These are phyloP conservation scores for Rhizopus microsporus DNA, from an alignment of 371 early-diverging fungal genomes.

Conservation along the genomic window DNA sequence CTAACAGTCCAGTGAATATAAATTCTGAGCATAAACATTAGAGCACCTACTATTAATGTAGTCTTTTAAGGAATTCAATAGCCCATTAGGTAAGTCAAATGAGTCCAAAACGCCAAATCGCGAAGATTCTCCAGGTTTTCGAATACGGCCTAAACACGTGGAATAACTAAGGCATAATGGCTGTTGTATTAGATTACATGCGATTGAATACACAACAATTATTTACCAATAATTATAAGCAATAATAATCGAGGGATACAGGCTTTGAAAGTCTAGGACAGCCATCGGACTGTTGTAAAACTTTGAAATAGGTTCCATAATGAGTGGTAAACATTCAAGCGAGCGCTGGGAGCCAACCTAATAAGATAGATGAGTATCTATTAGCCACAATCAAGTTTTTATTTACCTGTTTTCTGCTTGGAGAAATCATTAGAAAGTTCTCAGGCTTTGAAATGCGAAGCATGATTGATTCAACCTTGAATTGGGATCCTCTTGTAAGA, in stretches of 20 bases:
- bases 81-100: conserved; percentile 18
- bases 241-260: conserved; percentile 94
- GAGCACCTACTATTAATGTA: conserved; percentile 57
- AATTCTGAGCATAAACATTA: background rate
- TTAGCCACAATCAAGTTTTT: background rate
- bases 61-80: conserved; percentile 60
- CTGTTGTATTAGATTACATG: background rate
- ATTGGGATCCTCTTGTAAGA: conserved; percentile 88
- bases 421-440: conserved; percentile 64
- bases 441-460: conserved; percentile 84
- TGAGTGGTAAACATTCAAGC: conserved; percentile 80
- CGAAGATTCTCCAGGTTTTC: conserved; percentile 37
- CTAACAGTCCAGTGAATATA: conserved; percentile 22
- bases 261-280: conserved; percentile 89
- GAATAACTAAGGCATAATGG: conserved; percentile 60
- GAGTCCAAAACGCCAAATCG: conserved; percentile 43
- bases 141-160: conserved; percentile 75
- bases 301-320: conserved; percentile 83
- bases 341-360: conserved; percentile 74
- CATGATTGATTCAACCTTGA: conserved; percentile 86
- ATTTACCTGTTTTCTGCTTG: conserved; percentile 64
- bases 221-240: conserved; percentile 88
- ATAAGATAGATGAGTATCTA: background rate
- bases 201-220: background rate
- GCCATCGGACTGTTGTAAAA: conserved; percentile 83